phyloP scores from a whole-genome alignment of 2,329 filamentous ascomycete species.

The Dactylellina haptotyla region DNA sequence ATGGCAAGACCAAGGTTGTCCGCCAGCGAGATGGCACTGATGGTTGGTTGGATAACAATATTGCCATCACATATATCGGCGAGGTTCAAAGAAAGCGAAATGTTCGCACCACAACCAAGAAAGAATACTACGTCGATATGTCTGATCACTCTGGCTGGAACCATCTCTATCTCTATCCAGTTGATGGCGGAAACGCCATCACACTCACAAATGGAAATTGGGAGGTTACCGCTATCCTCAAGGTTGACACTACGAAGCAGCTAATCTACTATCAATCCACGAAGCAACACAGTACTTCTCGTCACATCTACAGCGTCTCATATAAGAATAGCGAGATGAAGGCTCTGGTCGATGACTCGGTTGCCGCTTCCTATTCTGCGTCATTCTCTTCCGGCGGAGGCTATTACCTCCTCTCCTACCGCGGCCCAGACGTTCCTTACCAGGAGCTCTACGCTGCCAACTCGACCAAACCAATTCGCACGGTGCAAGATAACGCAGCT shows the following conservation, averaged over 20 bases:
- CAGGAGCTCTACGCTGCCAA: conserved; percentile 73
- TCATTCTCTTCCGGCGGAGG: conserved; percentile 72
- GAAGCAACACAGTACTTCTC: conserved; percentile 73
- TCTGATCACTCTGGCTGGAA: conserved; percentile 74
- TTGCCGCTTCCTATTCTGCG: conserved; percentile 71
- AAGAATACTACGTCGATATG: conserved; percentile 72
- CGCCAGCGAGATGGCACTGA: conserved; percentile 64
- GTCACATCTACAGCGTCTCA: conserved; percentile 74
- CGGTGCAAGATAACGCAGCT: conserved; percentile 70
- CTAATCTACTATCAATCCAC: conserved; percentile 74
- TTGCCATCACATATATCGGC: conserved; percentile 66
- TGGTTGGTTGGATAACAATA: conserved; percentile 68
- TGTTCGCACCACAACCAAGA: conserved; percentile 54
- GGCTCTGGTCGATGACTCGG: conserved; percentile 71
- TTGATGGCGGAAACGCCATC: conserved; percentile 67
- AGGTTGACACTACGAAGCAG: conserved; percentile 68
- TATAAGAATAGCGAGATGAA: conserved; percentile 67
- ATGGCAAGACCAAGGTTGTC: conserved; percentile 64
- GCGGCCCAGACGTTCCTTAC: conserved; percentile 74
- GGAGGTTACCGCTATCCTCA: conserved; percentile 71
- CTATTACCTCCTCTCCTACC: conserved; percentile 74
- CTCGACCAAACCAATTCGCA: conserved; percentile 68
- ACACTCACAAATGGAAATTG: conserved; percentile 73
- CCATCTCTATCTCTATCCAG: conserved; percentile 73
- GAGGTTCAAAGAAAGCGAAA: conserved; percentile 57